phyloP scores from a whole-genome alignment of 176 grass and related monocot genomes.

The Miscanthus lutarioriparius region DNA sequence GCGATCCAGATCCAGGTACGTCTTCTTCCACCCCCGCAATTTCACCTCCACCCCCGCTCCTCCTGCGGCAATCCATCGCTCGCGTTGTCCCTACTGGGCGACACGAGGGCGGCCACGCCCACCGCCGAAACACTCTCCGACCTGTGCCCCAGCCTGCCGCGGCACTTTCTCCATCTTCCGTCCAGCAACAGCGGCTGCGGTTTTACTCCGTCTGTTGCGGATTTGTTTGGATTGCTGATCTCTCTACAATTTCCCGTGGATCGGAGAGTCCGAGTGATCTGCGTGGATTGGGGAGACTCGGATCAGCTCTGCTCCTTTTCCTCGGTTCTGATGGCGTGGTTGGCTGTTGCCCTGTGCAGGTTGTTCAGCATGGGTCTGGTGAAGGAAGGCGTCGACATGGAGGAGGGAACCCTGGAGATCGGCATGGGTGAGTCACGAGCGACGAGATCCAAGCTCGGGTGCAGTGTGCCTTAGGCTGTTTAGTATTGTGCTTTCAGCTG shows the following conservation, averaged over 20 bases:
- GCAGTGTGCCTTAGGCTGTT: not conserved
- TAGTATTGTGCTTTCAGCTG: not conserved
- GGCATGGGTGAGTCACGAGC: constrained; percentile 61
- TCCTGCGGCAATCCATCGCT: not conserved
- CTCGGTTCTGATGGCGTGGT: constrained; percentile 1
- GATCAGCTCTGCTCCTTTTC: constrained; percentile 4
- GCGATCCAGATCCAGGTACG: constrained; percentile 34
- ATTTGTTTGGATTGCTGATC: not conserved
- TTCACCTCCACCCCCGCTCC: not conserved
- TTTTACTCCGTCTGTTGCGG: not conserved
- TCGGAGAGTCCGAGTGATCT: not conserved
- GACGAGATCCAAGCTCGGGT: not conserved
- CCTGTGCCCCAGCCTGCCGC: not conserved
- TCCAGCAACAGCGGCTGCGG: not conserved
- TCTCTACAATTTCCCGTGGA: not conserved
- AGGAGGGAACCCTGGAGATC: constrained; percentile 76
- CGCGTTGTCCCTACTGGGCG: not conserved
- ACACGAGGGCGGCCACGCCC: not conserved
- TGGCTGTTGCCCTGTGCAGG: constrained; percentile 30
- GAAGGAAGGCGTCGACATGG: constrained; percentile 62
- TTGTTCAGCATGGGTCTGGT: constrained; percentile 68
- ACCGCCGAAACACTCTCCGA: not conserved
- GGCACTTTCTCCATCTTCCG: not conserved
- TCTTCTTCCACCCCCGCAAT: not conserved
- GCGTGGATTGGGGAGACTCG: not conserved